Evolutionary conservation across 768 basidiomycete genomes (phyloP), one percentile per base, ranked within the genome.

Genomic region (Leccinum broughii): DNA sequence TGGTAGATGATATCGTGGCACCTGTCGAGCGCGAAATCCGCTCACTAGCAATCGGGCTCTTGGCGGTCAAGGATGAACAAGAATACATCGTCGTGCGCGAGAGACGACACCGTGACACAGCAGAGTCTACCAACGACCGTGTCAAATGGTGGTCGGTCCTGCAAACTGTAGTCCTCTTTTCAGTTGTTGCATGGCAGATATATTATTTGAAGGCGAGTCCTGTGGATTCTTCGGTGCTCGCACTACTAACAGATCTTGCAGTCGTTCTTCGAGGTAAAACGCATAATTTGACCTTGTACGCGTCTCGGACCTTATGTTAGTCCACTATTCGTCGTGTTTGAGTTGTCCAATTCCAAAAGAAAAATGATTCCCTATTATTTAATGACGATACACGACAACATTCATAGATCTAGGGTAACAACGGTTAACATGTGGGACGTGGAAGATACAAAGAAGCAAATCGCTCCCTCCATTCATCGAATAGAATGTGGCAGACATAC

Each of bases 111-210:
- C 82, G 97, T 57, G 93, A 98, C 73, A 99, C 97, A 54, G 89
- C 93, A 9, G 92, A 92, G 80, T 96, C 85, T 1, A 93, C 92
- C 20, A 98, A 98, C 72, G 84, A 90, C 41, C 87, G 97, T 41
- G 96, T 99, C 56, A 98, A 98, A 78, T 98, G 94, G 94, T 99
- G 97, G 97, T 95, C 94, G 3, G 88, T 99, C 62, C 72, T 94
- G 7, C 97, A 99, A 74, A 83, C 90, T 4, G 71, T 92, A 44
- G 90, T 98, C 22, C 78, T 98, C 58, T 90, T 98, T 70, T 80
- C 85, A 3, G 90, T 97, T 0, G 95, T 97, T 57, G 95, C 85
- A 49, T 98, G 95, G 95, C 97, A 99, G 76, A 85, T 99, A 59
- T 97, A 95, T 77, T 98, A 98, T 77, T 81, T 99, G 55, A 95